A percentile compares a stretch with the other conserved stretches of the same genome.
Conservation (phyloP, 805 yeast species). For the Wickerhamiella kazuoi region DNA sequence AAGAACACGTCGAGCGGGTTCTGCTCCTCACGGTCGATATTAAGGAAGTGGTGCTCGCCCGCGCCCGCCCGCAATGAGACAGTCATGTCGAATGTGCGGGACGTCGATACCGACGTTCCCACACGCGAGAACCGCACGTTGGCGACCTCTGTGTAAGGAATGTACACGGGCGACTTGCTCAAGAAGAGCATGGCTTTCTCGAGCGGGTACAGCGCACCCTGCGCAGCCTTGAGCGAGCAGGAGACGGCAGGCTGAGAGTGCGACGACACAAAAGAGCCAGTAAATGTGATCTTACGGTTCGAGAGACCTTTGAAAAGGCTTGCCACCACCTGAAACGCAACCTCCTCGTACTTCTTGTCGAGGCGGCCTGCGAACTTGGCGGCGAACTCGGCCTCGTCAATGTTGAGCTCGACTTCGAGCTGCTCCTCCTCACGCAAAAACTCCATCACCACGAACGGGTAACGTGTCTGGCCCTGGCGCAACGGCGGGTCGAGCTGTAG, state of each 20-base stretch:
- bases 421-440: constrained; percentile 86
- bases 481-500: constrained; percentile 92
- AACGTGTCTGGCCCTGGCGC: constrained; percentile 95
- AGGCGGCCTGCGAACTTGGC: constrained; percentile 55
- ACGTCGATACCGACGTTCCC: constrained; percentile 54
- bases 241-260: constrained; percentile 72
- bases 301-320: constrained; percentile 82
- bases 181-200: constrained; percentile 82
- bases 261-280: constrained; percentile 63
- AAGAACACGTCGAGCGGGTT: constrained; percentile 57
- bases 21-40: constrained; percentile 81
- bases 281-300: constrained; percentile 66
- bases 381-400: constrained; percentile 67
- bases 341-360: constrained; percentile 59
- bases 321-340: constrained; percentile 70
- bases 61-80: constrained; percentile 47
- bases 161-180: constrained; percentile 84
- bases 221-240: constrained; percentile 87
- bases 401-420: constrained; percentile 71
- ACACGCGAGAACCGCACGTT: constrained; percentile 74
- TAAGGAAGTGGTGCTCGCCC: constrained; percentile 68
- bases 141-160: constrained; percentile 69
- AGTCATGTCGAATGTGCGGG: constrained; percentile 87
- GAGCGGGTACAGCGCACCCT: constrained; percentile 83
- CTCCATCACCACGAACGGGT: constrained; percentile 81